phyloP scores from a whole-genome alignment of 2,329 filamentous ascomycete genomes.

The Colletotrichum sp. region DNA sequence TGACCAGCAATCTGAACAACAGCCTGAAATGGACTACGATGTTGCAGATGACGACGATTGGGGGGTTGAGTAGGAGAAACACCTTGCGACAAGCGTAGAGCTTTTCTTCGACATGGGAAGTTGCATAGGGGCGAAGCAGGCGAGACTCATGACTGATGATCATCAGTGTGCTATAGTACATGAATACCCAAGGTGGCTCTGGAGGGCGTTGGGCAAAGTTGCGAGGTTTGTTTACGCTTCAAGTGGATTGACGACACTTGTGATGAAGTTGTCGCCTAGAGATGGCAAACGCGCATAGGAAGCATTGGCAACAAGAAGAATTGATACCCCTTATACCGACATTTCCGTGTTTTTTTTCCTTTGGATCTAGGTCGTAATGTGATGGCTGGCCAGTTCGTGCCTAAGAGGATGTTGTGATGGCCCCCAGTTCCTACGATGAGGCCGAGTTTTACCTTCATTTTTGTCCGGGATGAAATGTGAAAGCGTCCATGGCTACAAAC shows the following conservation, averaged over 20 bases:
- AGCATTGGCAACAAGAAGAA: neutral
- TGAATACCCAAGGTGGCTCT: neutral
- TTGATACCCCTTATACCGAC: neutral
- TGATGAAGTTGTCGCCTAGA: neutral
- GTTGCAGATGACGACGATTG: conserved; percentile 57
- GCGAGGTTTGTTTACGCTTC: neutral
- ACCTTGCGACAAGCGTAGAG: neutral
- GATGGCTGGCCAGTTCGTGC: neutral
- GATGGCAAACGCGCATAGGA: neutral
- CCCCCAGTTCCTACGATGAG: neutral
- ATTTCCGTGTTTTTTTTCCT: neutral
- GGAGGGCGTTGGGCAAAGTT: neutral
- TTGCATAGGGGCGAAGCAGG: neutral
- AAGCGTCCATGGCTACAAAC: neutral
- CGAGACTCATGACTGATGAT: neutral
- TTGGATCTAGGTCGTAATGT: neutral
- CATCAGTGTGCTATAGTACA: neutral
- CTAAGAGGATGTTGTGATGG: neutral
- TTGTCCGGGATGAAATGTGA: neutral
- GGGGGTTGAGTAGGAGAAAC: conserved; percentile 29
- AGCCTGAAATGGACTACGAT: conserved; percentile 58
- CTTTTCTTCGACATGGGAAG: neutral
- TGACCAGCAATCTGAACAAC: conserved; percentile 33
- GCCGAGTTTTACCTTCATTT: neutral
- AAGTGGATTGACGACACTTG: neutral